Base-by-base conservation (phyloP, 2,329 filamentous ascomycete species). In the Alternaria sp. region DNA sequence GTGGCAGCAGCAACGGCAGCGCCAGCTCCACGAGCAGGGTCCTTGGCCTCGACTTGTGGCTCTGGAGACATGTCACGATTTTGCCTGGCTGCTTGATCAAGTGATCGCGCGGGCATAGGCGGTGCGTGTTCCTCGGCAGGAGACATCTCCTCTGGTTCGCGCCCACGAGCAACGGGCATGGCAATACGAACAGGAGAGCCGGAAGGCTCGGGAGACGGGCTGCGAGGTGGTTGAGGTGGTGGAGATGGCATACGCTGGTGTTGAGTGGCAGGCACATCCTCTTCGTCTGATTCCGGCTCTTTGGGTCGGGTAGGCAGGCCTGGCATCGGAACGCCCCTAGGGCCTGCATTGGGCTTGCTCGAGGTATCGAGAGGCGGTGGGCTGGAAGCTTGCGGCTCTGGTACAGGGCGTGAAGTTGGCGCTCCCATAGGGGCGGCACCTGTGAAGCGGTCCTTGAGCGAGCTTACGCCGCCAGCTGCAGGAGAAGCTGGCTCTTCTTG, bases 131-230 rank as follows among this genome's bases (percentile, higher is more conserved):
- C 80, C 62, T 83, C 81, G 32, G 84, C 81, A 11, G 83, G 80
- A 19, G 87, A 85, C 71, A 90, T 84, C 28, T 86, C 76, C 30
- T 82, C 78, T 10, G 82, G 81, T 36, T 81, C 79, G 30, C 85
- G 82, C 55, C 85, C 87, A 61, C 91, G 91, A 54, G 88, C 86
- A 59, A 98, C 91, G 4, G 96, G 96, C 80, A 95, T 90, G 13
- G 94, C 93, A 69, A 98, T 87, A 54, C 91, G 91, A 66, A 96
- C 90, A 7, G 95, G 95, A 2, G 93, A 97, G 50, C 84, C 82
- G 51, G 89, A 86, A 54, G 83, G 83, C 54, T 85, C 84, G 54
- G 87, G 84, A 59, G 83, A 83, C 62, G 80, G 79, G 73, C 80
- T 81, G 68, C 82, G 79, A 45, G 59, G 59, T 58, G 77, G 78